Conservation (phyloP, 1,284 basidiomycete genomes). For the Boletus mariae region DNA sequence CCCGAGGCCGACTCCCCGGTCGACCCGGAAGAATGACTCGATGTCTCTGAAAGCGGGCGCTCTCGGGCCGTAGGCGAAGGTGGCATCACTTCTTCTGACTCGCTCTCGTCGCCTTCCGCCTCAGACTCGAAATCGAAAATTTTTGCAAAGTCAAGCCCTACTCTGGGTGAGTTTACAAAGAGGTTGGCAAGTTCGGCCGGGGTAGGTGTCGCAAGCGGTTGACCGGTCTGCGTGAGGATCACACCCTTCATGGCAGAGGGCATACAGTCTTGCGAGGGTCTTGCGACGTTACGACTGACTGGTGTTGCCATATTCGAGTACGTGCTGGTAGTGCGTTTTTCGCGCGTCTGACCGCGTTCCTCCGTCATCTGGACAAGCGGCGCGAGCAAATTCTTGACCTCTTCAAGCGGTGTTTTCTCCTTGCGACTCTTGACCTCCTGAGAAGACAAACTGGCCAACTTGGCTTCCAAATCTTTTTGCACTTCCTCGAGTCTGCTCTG, state of each 20-base stretch:
- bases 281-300: conserved; percentile 32
- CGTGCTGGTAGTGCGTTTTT: conserved; percentile 24
- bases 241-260: conserved; percentile 81
- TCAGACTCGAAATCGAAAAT: conserved; percentile 60
- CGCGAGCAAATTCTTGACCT: conserved; percentile 66
- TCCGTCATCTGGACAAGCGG: conserved; percentile 45
- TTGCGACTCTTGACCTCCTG: conserved; percentile 41
- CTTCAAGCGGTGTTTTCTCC: conserved; percentile 63
- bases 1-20: conserved; percentile 16
- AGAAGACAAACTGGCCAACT: conserved; percentile 42
- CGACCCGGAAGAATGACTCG: conserved; percentile 28
- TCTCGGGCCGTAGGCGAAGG: conserved; percentile 33
- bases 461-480: conserved; percentile 46
- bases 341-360: conserved; percentile 26
- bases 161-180: conserved; percentile 60
- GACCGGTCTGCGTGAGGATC: conserved; percentile 69
- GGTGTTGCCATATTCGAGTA: conserved; percentile 38
- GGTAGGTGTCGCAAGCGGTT: conserved; percentile 63
- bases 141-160: conserved; percentile 67
- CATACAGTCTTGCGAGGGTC: conserved; percentile 29
- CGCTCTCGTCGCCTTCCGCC: conserved; percentile 21
- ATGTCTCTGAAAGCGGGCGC: conserved; percentile 21
- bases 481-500: conserved; percentile 45
- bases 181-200: conserved; percentile 60
- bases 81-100: conserved; percentile 25